Conservation (phyloP, 306 rosid genomes). For the Vicia faba region DNA sequence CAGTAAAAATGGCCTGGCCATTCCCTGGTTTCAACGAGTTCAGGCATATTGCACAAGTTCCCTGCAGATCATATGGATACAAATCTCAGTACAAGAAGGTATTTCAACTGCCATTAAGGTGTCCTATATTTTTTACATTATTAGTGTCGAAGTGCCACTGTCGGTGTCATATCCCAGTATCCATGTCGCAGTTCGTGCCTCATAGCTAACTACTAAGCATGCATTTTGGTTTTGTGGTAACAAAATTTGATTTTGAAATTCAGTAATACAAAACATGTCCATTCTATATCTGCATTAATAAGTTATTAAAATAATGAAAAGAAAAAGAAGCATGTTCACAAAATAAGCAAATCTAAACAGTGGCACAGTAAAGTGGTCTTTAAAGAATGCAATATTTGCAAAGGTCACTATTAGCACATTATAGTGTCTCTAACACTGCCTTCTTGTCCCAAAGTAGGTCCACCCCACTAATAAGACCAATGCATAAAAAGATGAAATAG, state of each 20-base stretch:
- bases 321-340: conserved; percentile 36
- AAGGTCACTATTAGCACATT: conserved; percentile 43
- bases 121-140: too few species aligned
- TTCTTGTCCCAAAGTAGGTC: conserved; percentile 57
- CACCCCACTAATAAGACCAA: conserved; percentile 52
- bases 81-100: conserved; percentile 34
- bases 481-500: conserved; percentile 75
- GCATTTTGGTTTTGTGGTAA: too few species aligned
- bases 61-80: conserved; percentile 53
- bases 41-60: conserved; percentile 88
- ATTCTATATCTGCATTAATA: too few species aligned
- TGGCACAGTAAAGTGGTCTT: conserved; percentile 44
- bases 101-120: neutral
- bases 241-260: too few species aligned
- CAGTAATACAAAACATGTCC: too few species aligned
- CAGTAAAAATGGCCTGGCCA: conserved; percentile 95
- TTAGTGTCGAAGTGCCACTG: too few species aligned
- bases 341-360: conserved; percentile 43
- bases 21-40: conserved; percentile 78
- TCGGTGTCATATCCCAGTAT: too few species aligned
- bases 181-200: too few species aligned
- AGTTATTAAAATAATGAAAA: conserved; percentile 19
- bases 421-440: conserved; percentile 47
- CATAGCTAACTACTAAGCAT: too few species aligned
- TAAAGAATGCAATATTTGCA: conserved; percentile 49